Base-by-base conservation (phyloP, 2,329 filamentous ascomycete species). In the Monilinia aucupariae region DNA sequence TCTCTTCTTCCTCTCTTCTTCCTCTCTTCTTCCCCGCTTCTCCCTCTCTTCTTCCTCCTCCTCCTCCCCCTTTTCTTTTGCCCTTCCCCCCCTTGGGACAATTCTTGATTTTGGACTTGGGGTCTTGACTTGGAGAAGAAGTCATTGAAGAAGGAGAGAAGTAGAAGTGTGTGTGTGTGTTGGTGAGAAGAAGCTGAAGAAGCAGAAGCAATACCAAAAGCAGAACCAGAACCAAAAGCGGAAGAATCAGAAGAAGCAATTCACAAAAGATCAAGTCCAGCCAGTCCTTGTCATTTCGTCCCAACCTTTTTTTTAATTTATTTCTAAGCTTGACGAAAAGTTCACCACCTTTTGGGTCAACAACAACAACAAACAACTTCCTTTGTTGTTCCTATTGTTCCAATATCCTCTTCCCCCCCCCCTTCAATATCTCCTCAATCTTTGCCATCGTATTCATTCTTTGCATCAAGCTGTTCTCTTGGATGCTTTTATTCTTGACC, bases 341-440 rank as follows among this genome's bases (percentile, higher is more conserved):
- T 59, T 25, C 22, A 59, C 55, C 59, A 45, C 50, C 50, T 54
- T 61, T 61, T 61, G 54, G 17, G 47, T n/a, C 39, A 55, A 55
- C n/a, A n/a, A n/a, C n/a, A n/a, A n/a, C n/a, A n/a, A n/a, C n/a
- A n/a, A n/a, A n/a, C n/a, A 34, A 55, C 49, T 55, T 61, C n/a
- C 59, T 61, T 61, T 61, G 59, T 61, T 61, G 59, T 61, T 61
- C 25, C 59, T 61, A 61, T 61, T 61, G 59, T 61, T 54, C 49
- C 30, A 51, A 59, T 59, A 37, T n/a, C n/a, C n/a, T n/a, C n/a
- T 59, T 20, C 30, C 25, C 25, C 47, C n/a, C 25, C 25, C 25
- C 25, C 9, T n/a, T 22, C 30, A 13, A 49, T n/a, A 39, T 17
- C 32, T 45, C 15, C 32, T 59, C 45, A 39, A 32, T 20, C 20